Base-by-base conservation (phyloP, 1,284 basidiomycete genomes). In the Papiliotrema flavescens region DNA sequence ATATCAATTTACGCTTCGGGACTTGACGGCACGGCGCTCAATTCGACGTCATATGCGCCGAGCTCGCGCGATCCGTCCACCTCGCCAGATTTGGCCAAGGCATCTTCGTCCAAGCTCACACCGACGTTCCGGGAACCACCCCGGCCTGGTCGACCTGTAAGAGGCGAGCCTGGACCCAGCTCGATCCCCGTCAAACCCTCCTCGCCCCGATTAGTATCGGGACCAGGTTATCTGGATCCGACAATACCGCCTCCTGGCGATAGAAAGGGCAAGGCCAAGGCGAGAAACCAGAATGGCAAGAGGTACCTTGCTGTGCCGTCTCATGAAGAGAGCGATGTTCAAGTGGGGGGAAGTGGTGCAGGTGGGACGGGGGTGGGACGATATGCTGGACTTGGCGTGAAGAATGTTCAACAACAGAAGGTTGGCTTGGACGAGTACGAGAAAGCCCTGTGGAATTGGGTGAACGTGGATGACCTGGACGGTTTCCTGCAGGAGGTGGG, bases 401-500 rank as follows among this genome's bases (percentile, higher is more conserved):
- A 42, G 39, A 17, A 34, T 20, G 6, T 41, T 35, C 23, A 23
- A n/a, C 36, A 15, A 35, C 28, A 8, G 19, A 65, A 61, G 53
- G 57, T 47, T 13, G 88, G 89, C 2, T 71, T 94, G 54, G 87
- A 90, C 66, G 85, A 85, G 15, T 87, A 90, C 70, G 91, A 97
- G 74, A 85, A 85, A 62, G 95, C 95, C 0, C 73, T 98, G 42
- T 99, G 96, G 96, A 88, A 90, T 60, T 99, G 96, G 96, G 91
- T 96, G 58, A 99, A 98, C 71, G 90, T 98, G 8, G 90, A 91
- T 69, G 95, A 98, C 71, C 81, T 98, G 39, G 95, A 99, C 69
- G 85, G 85, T 7, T 98, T 96, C 75, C 77, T 99, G 32, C 90
- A 95, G 78, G 91, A 97, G 65, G 90, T 90, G 40, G 51, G 74